Percentiles rank a stretch among this genome's conserved stretches.
phyloP scores from a whole-genome alignment of 2,329 filamentous ascomycete species.

The Talaromyces amestolkiae region DNA sequence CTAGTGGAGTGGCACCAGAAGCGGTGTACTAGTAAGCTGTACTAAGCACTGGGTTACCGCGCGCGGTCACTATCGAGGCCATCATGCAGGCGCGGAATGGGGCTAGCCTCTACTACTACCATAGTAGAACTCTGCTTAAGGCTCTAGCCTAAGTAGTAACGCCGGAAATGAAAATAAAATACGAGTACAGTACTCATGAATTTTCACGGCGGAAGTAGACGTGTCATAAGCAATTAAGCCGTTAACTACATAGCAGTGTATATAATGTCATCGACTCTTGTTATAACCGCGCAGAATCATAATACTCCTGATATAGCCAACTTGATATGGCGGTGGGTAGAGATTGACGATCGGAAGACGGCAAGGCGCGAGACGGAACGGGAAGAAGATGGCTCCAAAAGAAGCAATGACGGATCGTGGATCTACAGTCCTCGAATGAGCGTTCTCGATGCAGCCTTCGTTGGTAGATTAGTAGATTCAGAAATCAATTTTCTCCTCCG shows the following conservation, averaged over 20 bases:
- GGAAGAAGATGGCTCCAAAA: conserved; percentile 15
- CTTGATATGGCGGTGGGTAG: background rate
- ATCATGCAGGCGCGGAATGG: conserved; percentile 18
- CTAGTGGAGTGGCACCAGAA: conserved; percentile 11
- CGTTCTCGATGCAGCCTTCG: background rate
- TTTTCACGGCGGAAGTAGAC: background rate
- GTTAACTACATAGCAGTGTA: background rate
- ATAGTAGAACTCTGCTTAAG: background rate
- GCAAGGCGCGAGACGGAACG: conserved; percentile 15
- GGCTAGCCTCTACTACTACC: background rate
- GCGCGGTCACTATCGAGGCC: conserved; percentile 6
- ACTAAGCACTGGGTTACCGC: conserved; percentile 3
- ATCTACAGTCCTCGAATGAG: conserved; percentile 16
- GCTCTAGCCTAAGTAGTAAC: background rate
- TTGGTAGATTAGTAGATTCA: background rate
- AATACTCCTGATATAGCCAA: background rate
- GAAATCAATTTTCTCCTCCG: background rate
- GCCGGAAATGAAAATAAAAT: background rate
- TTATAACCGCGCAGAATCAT: background rate
- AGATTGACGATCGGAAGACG: conserved; percentile 15
- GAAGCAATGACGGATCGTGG: conserved; percentile 13
- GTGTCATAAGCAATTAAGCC: background rate
- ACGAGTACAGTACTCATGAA: background rate
- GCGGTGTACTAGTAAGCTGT: conserved; percentile 12
- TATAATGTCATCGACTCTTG: background rate